Conservation (phyloP, 352 stramenopile species). For the Pythium grandisporangium region DNA sequence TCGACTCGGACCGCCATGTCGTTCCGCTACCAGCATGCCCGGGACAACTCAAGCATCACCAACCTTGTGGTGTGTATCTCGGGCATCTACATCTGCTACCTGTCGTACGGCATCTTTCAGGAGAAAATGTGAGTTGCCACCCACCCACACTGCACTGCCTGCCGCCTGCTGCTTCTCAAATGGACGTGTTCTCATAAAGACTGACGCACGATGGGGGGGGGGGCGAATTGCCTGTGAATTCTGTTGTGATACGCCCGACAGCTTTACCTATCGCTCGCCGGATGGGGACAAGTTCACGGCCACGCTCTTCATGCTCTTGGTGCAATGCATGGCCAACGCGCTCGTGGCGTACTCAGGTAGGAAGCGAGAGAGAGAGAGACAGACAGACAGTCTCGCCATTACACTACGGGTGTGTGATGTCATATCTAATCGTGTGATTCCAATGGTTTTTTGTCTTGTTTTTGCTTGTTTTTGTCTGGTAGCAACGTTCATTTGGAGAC, state of each 20-base stretch:
- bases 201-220: too few relatives aligned
- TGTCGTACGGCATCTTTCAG: conserved; percentile 91
- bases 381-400: too few relatives aligned
- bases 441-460: neutral
- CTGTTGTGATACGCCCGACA: conserved; percentile 9
- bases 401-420: conserved; percentile 20
- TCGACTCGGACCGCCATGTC: too few relatives aligned
- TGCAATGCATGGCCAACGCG: conserved; percentile 88
- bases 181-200: neutral
- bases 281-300: conserved; percentile 85
- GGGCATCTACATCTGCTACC: conserved; percentile 90
- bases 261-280: conserved; percentile 80
- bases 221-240: too few relatives aligned
- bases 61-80: conserved; percentile 82
- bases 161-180: too few relatives aligned
- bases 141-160: too few relatives aligned
- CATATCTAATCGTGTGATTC: neutral
- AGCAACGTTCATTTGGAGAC: conserved; percentile 81
- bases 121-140: conserved; percentile 82
- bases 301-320: conserved; percentile 90
- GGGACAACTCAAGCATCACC: conserved; percentile 46
- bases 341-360: conserved; percentile 74
- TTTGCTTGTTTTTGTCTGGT: neutral
- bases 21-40: too few relatives aligned
- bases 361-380: too few relatives aligned